Base-by-base conservation (phyloP, 352 stramenopile species). In the Phytopythium helicoides region DNA sequence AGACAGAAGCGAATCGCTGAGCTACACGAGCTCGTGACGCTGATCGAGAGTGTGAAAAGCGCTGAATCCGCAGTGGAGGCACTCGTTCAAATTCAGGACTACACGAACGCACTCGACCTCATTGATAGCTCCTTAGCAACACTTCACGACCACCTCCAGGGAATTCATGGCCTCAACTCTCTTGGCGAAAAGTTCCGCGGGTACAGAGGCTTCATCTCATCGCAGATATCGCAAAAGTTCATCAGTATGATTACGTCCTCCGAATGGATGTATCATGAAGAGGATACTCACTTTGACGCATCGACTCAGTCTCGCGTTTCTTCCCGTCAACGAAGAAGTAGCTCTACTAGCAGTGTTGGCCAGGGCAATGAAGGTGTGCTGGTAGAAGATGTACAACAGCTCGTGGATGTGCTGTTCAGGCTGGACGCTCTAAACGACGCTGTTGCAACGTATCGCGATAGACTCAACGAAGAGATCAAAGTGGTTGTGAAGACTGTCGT, bases 401-500 rank as follows among this genome's bases (percentile, higher is more conserved):
- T 92, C 11, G 73, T 89, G 15, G 70, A 90, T 42, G 66, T 89
- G 23, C 68, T 94, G 8, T 92, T 92, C 44, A 80, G 81, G 8
- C 58, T 95, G 26, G 85, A 95, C 34, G 66, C 71, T 23, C 53
- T 95, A 8, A 68, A 72, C 10, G 71, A 88, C 56, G 83, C 89
- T 21, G 68, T 95, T 21, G 63, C 66, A 12, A 87, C 81, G 31
- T 95, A 95, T 55, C 68, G 81, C 23, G 76, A 87, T n/a, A 79
- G 89, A 37, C 50, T 95, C 0, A 93, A 85, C 33, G 83, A 95
- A 54, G 85, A 95, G 56, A 89, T 93, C 57, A 89, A 89, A 34
- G 73, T 95, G 23, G 75, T 95, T 1, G 85, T 95, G 28, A 93
- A 93, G 60, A 93, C 82, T 0, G 85, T 95, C 16, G 85, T 95